These are phyloP conservation scores for Oryza longistaminata DNA, from an alignment of 176 grass and related monocot genomes.

Conservation along the genomic window DNA sequence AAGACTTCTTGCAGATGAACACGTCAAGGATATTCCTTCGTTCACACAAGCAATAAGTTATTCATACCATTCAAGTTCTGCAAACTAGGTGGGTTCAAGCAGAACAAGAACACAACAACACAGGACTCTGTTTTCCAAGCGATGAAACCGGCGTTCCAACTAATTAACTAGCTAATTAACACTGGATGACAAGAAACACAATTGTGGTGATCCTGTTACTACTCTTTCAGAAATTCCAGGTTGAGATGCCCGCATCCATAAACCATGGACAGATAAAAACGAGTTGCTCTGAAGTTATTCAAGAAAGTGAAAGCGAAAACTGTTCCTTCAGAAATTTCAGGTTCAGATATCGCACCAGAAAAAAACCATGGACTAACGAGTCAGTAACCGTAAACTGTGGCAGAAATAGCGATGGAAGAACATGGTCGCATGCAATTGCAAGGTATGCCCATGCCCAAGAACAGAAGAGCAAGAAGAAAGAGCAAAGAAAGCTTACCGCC, in stretches of 20 bases:
- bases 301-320: background rate
- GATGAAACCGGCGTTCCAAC: no score
- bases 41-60: background rate
- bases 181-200: background rate
- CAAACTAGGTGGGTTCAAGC: background rate
- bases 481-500: conserved; percentile 36
- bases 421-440: no score
- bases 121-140: no score
- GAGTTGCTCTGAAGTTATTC: no score
- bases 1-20: background rate
- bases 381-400: background rate
- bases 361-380: background rate
- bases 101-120: background rate
- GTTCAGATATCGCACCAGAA: background rate
- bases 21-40: background rate
- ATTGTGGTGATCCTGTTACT: background rate
- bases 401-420: background rate
- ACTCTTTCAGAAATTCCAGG: background rate
- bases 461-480: background rate
- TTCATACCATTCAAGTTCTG: background rate
- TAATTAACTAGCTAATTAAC: no score
- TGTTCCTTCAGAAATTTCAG: conserved; percentile 5
- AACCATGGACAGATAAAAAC: background rate
- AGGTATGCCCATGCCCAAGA: background rate
- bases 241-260: background rate